Evolutionary conservation across 2,329 filamentous ascomycete species (phyloP), one percentile per base, ranked within the genome.

Genomic region (Ascochyta viciae-villosae): DNA sequence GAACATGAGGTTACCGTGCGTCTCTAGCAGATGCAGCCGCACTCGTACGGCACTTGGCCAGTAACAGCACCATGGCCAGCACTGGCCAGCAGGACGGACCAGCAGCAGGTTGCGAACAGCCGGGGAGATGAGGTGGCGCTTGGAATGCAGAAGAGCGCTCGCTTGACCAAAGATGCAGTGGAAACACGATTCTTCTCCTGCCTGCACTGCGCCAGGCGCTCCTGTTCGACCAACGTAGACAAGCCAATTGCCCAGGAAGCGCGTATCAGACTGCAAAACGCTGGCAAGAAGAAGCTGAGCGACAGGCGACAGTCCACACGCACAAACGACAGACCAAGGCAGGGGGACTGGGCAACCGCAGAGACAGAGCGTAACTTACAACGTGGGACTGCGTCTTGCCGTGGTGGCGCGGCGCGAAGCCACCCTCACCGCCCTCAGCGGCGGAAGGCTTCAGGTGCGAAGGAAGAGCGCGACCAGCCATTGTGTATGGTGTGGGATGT

Each of bases 311-410:
- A 1, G 6, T 19, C 27, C 51, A 44, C 6, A 40, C 10, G 33
- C 31, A 47, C 24, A 8, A 19, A 23, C 33, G 41, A 23, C 10
- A 8, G 13, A 15, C 12, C 7, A 29, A 3, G n/a, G 22, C 7
- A 29, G 1, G n/a, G 22, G 6, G 7, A 15, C 41, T 10, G 33
- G 16, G 31, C n/a, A 34, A 34, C 37, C 50, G 49, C 48, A 54
- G 39, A 35, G 46, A 54, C 29, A 47, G 34, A 57, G 41, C 58
- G 43, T 8, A 49, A 87, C 89, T 86, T 80, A 90, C 90, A 87
- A 93, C 90, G 79, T 93, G 90, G 59, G 89, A 92, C 77, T 90
- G 89, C 67, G 89, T 90, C 85, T 93, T 93, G 80, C 90, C 90
- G 78, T 93, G 89, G 75, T 91, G 90, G 75, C 88, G 87, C 24